phyloP scores from a whole-genome alignment of 148 eudicot genomes.

The Diospyros lotus region DNA sequence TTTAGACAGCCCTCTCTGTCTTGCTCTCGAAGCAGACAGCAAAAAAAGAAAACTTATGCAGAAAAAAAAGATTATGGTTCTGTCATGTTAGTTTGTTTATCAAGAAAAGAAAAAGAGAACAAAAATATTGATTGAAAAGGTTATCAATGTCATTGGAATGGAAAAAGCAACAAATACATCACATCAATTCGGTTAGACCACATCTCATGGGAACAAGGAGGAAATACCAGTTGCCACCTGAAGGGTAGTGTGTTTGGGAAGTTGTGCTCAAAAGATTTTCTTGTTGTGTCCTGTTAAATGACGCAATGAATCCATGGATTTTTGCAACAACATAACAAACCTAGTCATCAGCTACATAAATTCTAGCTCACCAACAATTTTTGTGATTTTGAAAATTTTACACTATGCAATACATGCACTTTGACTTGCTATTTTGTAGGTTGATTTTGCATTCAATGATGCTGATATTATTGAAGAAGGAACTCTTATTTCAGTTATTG shows the following conservation, averaged over 20 bases:
- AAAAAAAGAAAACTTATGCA: too few relatives aligned
- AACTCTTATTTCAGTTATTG: slow-evolving; percentile 31
- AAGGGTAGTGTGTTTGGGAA: background rate
- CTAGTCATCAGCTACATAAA: too few relatives aligned
- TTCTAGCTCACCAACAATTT: too few relatives aligned
- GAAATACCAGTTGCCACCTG: too few relatives aligned
- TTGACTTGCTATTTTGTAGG: slow-evolving; percentile 11
- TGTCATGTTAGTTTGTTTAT: background rate
- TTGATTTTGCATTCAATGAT: slow-evolving; percentile 37
- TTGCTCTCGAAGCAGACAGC: background rate
- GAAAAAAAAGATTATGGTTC: background rate
- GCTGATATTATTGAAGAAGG: slow-evolving; percentile 41
- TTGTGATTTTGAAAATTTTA: background rate
- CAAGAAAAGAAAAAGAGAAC: background rate
- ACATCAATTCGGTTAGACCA: too few relatives aligned
- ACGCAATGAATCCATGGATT: background rate
- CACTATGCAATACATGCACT: too few relatives aligned
- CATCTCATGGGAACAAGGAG: too few relatives aligned
- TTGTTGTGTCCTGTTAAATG: background rate
- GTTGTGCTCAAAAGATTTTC: background rate
- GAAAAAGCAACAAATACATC: too few relatives aligned
- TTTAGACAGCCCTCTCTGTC: slow-evolving; percentile 2
- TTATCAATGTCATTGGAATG: too few relatives aligned
- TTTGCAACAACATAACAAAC: too few relatives aligned
- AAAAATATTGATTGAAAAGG: background rate